Conservation (phyloP, 169 alveolate genomes). For the Plasmodium billcollinsi region DNA sequence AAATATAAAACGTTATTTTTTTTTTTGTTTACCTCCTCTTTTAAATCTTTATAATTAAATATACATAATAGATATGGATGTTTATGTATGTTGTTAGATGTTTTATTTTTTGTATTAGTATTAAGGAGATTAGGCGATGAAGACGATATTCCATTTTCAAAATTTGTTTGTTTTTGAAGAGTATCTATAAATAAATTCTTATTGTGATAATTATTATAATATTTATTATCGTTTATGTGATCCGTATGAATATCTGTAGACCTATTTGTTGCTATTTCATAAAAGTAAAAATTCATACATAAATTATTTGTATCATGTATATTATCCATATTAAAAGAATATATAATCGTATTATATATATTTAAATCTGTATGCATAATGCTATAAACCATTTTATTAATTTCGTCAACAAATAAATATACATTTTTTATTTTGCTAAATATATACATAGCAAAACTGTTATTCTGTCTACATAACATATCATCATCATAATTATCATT, state of each 20-base stretch:
- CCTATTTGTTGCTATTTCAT: constrained; percentile 9
- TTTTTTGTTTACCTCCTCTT: neutral
- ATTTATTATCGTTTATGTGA: neutral
- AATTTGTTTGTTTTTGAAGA: neutral
- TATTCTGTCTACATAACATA: neutral
- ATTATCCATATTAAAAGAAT: neutral
- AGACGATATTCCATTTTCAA: neutral
- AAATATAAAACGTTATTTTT: neutral
- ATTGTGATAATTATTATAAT: neutral
- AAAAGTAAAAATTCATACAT: constrained; percentile 24
- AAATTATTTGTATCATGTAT: neutral
- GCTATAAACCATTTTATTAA: constrained; percentile 22
- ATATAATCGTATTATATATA: neutral
- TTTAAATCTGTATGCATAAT: constrained; percentile 16
- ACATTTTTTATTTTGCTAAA: constrained; percentile 4
- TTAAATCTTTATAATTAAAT: no score
- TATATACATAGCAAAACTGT: neutral
- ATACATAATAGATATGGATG: no score
- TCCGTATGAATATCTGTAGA: no score
- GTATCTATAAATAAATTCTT: neutral
- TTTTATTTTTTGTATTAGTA: no score
- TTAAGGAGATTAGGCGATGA: neutral
- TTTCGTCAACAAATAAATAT: constrained; percentile 20
- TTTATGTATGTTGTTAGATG: no score
- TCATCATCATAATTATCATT: neutral